Evolutionary conservation across 176 grass and related monocot genomes (phyloP), one percentile per base, ranked within the genome.

Genomic region (Cymbopogon citratus): DNA sequence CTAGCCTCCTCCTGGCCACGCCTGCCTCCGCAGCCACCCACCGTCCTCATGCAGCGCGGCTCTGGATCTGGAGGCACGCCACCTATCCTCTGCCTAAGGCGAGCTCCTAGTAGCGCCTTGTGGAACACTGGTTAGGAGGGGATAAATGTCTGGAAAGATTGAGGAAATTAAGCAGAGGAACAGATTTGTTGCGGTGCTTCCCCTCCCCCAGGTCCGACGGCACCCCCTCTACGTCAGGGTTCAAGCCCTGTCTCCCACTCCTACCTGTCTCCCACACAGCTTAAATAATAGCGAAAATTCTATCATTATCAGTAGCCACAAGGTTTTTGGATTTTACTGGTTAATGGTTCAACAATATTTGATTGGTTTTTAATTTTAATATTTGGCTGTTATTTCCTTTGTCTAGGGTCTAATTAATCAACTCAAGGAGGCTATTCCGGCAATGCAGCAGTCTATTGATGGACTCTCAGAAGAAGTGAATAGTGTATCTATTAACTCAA

Each of bases 341-440:
- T 74, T 23, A 76, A 33, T 25, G 23, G 38, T 64, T 64, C 19
- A 78, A 74, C 46, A 24, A 2, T 25, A 69, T 75, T 79, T 78
- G 38, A 93, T 76, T 52, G 52, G 69, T 76, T 1, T 77, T 71
- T 79, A 43, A 85, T 74, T 77, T 80, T 83, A 27, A 87, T 73
- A 57, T 45, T 80, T 71, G 72, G 8, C 65, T 80, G 38, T 75
- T 66, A 52, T 87, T 45, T 70, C 46, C 66, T 77, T 79, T 88
- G 12, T 81, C 6, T 59, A 99, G 97, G 97, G 97, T 38, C 87
- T 99, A 84, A 93, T 96, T 80, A 93, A 91, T 90, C 97, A 99
- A 91, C 87, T 99, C 52, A 99, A 96, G 76, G 93, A 99, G 85
- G 87, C 93, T 73, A 90, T 99, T 85, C 97, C 97, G n/a, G 71